Percentiles rank a stretch among this genome's conserved stretches.
Conservation (phyloP, 2,329 filamentous ascomycete species). For the Sarocladiaceae sp. region DNA sequence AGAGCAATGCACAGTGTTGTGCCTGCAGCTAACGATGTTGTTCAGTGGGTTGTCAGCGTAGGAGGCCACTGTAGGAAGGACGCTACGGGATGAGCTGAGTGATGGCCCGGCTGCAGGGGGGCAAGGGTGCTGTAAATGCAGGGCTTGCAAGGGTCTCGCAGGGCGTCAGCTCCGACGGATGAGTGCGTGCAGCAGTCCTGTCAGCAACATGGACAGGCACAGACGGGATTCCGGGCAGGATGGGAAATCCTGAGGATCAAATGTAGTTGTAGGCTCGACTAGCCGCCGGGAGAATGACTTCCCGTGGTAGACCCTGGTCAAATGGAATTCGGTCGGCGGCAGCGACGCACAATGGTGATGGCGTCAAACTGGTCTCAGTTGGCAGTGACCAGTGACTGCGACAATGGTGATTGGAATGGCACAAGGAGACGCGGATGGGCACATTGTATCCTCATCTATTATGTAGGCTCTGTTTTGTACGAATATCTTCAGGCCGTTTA, state of each 20-base stretch:
- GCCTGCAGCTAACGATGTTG: too few relatives aligned
- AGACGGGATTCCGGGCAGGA: too few relatives aligned
- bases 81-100: too few relatives aligned
- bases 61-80: not conserved
- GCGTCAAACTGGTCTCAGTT: slow-evolving; percentile 3
- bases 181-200: too few relatives aligned
- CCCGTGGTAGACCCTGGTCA: not conserved
- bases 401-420: not conserved
- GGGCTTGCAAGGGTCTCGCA: not conserved
- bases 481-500: too few relatives aligned
- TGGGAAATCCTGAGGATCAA: too few relatives aligned
- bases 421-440: not conserved
- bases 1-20: slow-evolving; percentile 1
- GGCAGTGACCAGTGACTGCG: not conserved
- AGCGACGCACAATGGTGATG: not conserved
- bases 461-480: too few relatives aligned
- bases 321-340: not conserved
- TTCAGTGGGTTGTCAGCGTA: not conserved
- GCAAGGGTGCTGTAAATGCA: too few relatives aligned
- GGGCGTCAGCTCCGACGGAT: too few relatives aligned
- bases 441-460: too few relatives aligned
- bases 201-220: too few relatives aligned
- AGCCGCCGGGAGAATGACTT: slow-evolving; percentile 8
- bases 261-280: not conserved
- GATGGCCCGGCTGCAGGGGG: too few relatives aligned